These are phyloP conservation scores for Pterocarpus santalinus DNA, from an alignment of 306 rosid genomes.

Conservation along the genomic window DNA sequence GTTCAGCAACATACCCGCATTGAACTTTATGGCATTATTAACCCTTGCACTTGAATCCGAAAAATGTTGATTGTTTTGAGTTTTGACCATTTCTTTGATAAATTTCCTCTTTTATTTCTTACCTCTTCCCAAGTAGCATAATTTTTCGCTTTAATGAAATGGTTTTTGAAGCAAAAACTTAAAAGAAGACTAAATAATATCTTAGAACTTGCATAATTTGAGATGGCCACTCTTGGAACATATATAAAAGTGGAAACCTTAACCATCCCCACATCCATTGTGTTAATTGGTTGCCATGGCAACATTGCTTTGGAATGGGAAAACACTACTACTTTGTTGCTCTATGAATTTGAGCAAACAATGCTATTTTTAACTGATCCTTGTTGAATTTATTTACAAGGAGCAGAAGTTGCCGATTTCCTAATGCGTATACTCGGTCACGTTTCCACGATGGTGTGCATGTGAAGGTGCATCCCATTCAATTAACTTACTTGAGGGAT, in stretches of 20 bases:
- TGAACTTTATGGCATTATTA: background rate
- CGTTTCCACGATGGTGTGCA: slow-evolving; percentile 2
- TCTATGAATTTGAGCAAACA: background rate
- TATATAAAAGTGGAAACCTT: slow-evolving; percentile 43
- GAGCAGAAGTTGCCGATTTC: background rate
- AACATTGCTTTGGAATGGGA: slow-evolving; percentile 18
- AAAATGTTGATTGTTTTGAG: background rate
- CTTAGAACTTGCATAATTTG: background rate
- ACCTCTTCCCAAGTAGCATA: background rate
- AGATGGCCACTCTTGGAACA: slow-evolving; percentile 5
- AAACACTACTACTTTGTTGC: slow-evolving; percentile 9
- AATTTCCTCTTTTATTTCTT: background rate
- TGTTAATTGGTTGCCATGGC: slow-evolving; percentile 23
- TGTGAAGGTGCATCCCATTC: background rate
- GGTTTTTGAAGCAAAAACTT: slow-evolving; percentile 7
- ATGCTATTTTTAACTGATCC: background rate
- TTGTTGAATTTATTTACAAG: background rate
- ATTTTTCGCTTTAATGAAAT: background rate
- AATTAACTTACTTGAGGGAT: too few species aligned
- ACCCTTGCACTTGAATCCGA: background rate
- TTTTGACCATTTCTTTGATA: background rate
- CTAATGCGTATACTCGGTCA: background rate
- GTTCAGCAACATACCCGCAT: background rate
- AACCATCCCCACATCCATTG: slow-evolving; percentile 43
- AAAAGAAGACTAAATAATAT: background rate